Evolutionary conservation across 768 basidiomycete genomes (phyloP), one percentile per base, ranked within the genome.

Genomic region (Mycena metata): DNA sequence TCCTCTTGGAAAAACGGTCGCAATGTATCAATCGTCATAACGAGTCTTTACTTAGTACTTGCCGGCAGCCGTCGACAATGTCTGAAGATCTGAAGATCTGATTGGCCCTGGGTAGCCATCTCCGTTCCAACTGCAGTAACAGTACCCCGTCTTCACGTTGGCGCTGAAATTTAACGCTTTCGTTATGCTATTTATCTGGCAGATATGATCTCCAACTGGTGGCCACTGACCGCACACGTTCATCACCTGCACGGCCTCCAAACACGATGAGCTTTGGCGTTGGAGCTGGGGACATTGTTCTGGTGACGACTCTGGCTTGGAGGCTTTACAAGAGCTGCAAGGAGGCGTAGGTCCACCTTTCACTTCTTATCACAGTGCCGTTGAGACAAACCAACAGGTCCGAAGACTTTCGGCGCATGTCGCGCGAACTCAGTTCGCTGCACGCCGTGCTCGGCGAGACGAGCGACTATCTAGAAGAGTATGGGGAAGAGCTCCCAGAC

Each of bases 241-340:
- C 21, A 8, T 12, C 42, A 57, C 56, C 46, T 26, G 30, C 16
- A 23, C 58, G 45, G 24, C 19, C 24, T 24, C 21, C 43, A 51
- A 60, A 36, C 61, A 64, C 60, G 43, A 69, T 69, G 68, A 69
- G 58, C 52, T 69, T 69, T 45, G 63, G 63, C 45, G 13, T 69
- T 23, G 68, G 68, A 33, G 2, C 60, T 11, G 68, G 68, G 30
- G 68, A 69, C 46, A 56, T 69, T 63, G 43, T 47, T n/a, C 35
- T 69, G 15, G 62, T 69, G 33, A 60, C 51, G 11, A 54, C 15
- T n/a, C 23, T 60, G 15, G 26, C 57, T 8, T 69, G 68, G 68
- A 60, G 49, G 58, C 43, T 69, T 15, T 69, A 69, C 47, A 69
- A 69, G 51, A 54, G 41, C 45, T 64, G 58, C 57, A 69, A 69